Evolutionary conservation across 2,329 filamentous ascomycete genomes (phyloP).

Genomic region (Neophaeococcomyces mojaviensis): DNA sequence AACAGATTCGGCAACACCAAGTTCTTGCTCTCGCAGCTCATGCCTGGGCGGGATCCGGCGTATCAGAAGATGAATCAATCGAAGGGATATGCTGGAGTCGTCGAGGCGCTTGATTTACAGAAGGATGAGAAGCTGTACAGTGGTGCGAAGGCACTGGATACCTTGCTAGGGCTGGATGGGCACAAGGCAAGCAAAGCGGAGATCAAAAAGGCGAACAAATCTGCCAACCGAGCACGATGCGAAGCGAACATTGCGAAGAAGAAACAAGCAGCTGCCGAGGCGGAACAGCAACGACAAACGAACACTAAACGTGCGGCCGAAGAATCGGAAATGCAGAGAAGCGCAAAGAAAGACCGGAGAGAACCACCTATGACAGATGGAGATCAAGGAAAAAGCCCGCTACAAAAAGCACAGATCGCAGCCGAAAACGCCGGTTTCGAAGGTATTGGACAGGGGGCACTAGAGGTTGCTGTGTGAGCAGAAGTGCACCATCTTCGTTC

Average conservation of each 20-base stretch:
- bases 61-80: slow-evolving; percentile 56
- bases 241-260: slow-evolving; percentile 11
- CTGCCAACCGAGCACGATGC: slow-evolving; percentile 8
- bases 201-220: slow-evolving; percentile 21
- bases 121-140: slow-evolving; percentile 49
- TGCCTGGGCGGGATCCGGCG: slow-evolving; percentile 66
- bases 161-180: slow-evolving; percentile 52
- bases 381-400: slow-evolving; percentile 14
- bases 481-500: no score
- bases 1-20: slow-evolving; percentile 93
- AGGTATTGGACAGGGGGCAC: slow-evolving; percentile 17
- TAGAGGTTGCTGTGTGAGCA: slow-evolving; percentile 18
- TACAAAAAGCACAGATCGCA: slow-evolving; percentile 19
- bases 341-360: slow-evolving; percentile 12
- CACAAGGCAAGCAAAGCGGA: slow-evolving; percentile 24
- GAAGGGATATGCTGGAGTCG: slow-evolving; percentile 65
- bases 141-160: slow-evolving; percentile 59
- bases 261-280: slow-evolving; percentile 10
- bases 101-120: slow-evolving; percentile 54
- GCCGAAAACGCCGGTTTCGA: slow-evolving; percentile 22
- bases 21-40: slow-evolving; percentile 74
- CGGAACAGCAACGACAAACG: no score
- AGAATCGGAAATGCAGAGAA: slow-evolving; percentile 11
- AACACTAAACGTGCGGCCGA: no score
- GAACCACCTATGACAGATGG: slow-evolving; percentile 4